Evolutionary conservation across 2,329 filamentous ascomycete genomes (phyloP).

Genomic region (Sarocladium oryzae): DNA sequence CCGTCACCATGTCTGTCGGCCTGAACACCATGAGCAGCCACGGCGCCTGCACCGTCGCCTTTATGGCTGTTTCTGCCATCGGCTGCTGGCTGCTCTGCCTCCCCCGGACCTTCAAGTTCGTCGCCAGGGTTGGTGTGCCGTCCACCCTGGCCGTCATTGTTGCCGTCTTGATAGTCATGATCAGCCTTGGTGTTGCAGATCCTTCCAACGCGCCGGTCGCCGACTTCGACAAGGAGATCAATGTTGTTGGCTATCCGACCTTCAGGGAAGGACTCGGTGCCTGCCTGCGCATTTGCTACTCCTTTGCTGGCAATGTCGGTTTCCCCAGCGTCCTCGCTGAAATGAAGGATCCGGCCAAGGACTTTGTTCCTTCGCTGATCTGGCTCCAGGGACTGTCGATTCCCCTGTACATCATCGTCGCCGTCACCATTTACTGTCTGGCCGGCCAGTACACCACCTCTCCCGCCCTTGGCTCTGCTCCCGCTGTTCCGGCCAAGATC

Average conservation of each 20-base stretch:
- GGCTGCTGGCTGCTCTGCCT: constrained; percentile 58
- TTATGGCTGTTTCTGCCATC: constrained; percentile 55
- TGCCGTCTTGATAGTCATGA: constrained; percentile 31
- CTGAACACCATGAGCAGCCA: constrained; percentile 61
- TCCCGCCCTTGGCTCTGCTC: constrained; percentile 27
- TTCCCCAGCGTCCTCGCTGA: constrained; percentile 29
- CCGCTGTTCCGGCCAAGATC: constrained; percentile 24
- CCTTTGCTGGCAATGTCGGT: constrained; percentile 31
- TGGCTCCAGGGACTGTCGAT: constrained; percentile 27
- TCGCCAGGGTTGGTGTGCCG: constrained; percentile 22
- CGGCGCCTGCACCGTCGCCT: constrained; percentile 58
- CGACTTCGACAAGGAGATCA: constrained; percentile 22
- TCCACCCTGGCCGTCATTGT: constrained; percentile 26
- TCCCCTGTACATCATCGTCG: constrained; percentile 25
- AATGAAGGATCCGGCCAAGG: constrained; percentile 25
- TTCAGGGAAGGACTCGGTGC: constrained; percentile 26
- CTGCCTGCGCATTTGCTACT: constrained; percentile 28
- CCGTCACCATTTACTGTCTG: constrained; percentile 25
- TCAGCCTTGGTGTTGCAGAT: constrained; percentile 24
- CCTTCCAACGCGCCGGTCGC: constrained; percentile 21
- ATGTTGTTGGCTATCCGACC: constrained; percentile 21
- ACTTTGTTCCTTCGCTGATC: constrained; percentile 24
- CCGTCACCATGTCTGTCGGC: constrained; percentile 59
- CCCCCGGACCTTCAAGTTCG: constrained; percentile 55
- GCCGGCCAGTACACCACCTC: constrained; percentile 25